Evolutionary conservation across 148 eudicot genomes (phyloP), one percentile per base, ranked within the genome.

Genomic region (Camellia granthamiana): DNA sequence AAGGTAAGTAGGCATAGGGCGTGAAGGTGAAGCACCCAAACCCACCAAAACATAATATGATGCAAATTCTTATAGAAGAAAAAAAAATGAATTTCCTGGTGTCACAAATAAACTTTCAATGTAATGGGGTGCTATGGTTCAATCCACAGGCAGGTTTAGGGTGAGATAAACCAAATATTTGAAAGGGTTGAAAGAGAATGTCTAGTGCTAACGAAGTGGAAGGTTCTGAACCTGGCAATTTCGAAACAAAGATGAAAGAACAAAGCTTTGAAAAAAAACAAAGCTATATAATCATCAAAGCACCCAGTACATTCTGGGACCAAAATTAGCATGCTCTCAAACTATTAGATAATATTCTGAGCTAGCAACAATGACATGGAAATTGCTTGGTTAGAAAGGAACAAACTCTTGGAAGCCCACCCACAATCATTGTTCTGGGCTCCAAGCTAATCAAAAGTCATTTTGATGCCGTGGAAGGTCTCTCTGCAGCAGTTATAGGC

Each of bases 1-100:
- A 49, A 75, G 12, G 61, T 70, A 74, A 85, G 75, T 12, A 42
- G n/a, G 67, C 19, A 30, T 55, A 60, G 38, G 59, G 64, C 42
- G 60, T 66, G 15, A 59, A 56, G 44, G 21, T 38, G 71, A 51
- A 77, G 44, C 47, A 47, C 66, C 38, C 44, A 9, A 69, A 6
- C 21, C 63, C 12, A 47, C 65, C 80, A 71, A 67, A 75, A 44
- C 47, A 52, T 42, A 19, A 71, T 47, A 18, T 23, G 60, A 16
- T 14, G 18, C 44, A 60, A 44, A 69, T 56, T 43, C 51, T 2
- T 9, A 19, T 10, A 79, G 6, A 4, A 60, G 10, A 4, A 11
- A 54, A 10, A 21, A 80, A 60, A 14, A 62, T 7, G n/a, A 11
- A 62, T 30, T 66, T 77, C 3, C 72, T 18, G 0, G 30, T 30